Evolutionary conservation across 768 basidiomycete species (phyloP).

Genomic region (Suillus subaureus): DNA sequence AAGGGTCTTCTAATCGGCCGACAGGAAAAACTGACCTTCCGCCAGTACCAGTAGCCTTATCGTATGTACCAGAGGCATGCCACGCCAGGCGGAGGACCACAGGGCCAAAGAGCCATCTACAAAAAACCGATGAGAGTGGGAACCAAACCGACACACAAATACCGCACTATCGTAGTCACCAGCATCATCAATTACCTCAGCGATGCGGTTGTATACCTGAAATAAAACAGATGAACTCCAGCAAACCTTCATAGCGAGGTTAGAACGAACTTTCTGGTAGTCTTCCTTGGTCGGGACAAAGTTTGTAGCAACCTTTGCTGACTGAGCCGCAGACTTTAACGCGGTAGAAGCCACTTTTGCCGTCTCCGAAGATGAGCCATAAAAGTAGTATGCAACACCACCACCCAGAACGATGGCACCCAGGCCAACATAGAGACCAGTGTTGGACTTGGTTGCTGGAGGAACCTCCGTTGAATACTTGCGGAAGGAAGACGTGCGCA

Average conservation of each 20-base stretch:
- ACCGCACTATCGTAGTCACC: slow-evolving; percentile 77
- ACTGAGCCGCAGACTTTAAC: slow-evolving; percentile 62
- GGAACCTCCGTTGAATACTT: slow-evolving; percentile 59
- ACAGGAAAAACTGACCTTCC: slow-evolving; percentile 59
- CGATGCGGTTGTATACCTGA: slow-evolving; percentile 90
- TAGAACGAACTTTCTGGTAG: slow-evolving; percentile 74
- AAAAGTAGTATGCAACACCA: slow-evolving; percentile 66
- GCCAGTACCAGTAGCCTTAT: slow-evolving; percentile 74
- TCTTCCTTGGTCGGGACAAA: slow-evolving; percentile 81
- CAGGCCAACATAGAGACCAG: slow-evolving; percentile 58
- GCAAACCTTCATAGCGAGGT: neutral
- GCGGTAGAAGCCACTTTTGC: slow-evolving; percentile 55
- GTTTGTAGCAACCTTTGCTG: slow-evolving; percentile 63
- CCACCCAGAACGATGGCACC: slow-evolving; percentile 61
- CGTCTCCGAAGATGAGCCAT: slow-evolving; percentile 46
- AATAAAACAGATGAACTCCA: neutral
- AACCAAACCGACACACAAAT: neutral
- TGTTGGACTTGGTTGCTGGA: slow-evolving; percentile 52
- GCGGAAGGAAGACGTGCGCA: slow-evolving; percentile 51
- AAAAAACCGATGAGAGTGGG: slow-evolving; percentile 6
- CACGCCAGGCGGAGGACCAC: slow-evolving; percentile 89
- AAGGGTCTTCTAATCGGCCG: slow-evolving; percentile 4
- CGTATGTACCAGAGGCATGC: slow-evolving; percentile 93
- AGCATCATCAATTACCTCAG: slow-evolving; percentile 72
- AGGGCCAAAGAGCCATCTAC: slow-evolving; percentile 87